Base-by-base conservation (phyloP, 176 grass and related monocot genomes). In the Carex kokanica region DNA sequence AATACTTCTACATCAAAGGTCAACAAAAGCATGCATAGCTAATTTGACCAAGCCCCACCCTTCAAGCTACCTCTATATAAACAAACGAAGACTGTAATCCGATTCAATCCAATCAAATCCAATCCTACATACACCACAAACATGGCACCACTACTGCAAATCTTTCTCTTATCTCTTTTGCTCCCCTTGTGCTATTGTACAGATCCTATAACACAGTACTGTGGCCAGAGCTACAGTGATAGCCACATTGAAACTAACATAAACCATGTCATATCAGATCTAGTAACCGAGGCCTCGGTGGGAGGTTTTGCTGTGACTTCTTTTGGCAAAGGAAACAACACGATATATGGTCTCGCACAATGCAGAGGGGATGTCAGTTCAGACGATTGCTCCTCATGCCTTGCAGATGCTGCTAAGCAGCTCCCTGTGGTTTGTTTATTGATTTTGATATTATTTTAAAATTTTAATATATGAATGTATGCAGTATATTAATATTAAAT, bases 341-440 rank as follows among this genome's bases (percentile, higher is more conserved):
- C 67, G 0, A 63, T 94, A 14, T 97, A 89, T 83, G 90, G 89
- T 61, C 90, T 94, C 5, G 94, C 90, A 57, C 94, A 94, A 83
- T 94, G 91, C 86, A 87, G 94, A 9, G 90, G 91, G 18, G 94
- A 97, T 81, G 64, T 94, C 62, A 82, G 86, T 4, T 9, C 68
- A 31, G 56, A 85, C 0, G 86, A 92, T 83, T 97, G 94, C 84
- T 52, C 31, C 41, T 57, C 74, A 47, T 94, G 91, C 84, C 4
- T 92, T 55, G 1, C 84, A 0, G 68, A 40, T 34, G 84, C 88
- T 0, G 78, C 88, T 1, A 60, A 77, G 57, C 12, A 16, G 43
- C 88, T 89, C 64, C 88, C 68, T 11, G n/a, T 25, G 41, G 68
- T 64, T 13, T 82, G 66, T 38, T 81, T 53, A 8, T 59, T 13